Evolutionary conservation across 768 basidiomycete species (phyloP).

Genomic region (Tulasnella sp.): DNA sequence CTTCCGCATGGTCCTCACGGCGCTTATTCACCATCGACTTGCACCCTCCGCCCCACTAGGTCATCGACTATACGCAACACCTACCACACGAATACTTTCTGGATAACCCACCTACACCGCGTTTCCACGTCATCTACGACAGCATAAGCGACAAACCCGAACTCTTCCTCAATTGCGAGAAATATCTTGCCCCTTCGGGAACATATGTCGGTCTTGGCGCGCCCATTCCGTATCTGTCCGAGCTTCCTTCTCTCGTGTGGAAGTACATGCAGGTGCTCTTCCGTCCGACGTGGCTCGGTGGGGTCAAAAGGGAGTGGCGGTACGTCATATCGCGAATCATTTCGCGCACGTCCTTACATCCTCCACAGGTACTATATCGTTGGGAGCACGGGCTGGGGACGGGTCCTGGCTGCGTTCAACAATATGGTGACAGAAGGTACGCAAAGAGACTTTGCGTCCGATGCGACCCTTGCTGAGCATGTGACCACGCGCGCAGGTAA

Average conservation of each 20-base stretch:
- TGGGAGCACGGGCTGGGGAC: neutral
- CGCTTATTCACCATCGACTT: neutral
- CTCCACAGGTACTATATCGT: no score
- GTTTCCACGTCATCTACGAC: conserved; percentile 49
- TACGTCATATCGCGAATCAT: conserved; percentile 32
- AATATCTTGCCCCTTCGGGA: conserved; percentile 44
- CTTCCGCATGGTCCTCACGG: neutral
- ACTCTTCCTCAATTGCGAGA: conserved; percentile 38
- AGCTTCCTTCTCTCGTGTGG: conserved; percentile 15
- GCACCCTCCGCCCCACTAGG: conserved; percentile 26
- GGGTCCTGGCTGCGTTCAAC: conserved; percentile 25
- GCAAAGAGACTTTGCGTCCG: neutral
- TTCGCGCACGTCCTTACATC: no score
- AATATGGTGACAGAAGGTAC: conserved; percentile 32
- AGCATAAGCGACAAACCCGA: conserved; percentile 37
- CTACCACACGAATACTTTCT: conserved; percentile 38
- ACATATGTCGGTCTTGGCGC: conserved; percentile 41
- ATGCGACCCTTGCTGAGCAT: neutral
- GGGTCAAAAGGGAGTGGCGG: conserved; percentile 36
- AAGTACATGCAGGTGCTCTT: conserved; percentile 28
- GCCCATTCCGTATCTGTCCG: conserved; percentile 34
- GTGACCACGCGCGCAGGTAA: conserved; percentile 23
- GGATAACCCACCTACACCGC: conserved; percentile 35
- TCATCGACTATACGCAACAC: conserved; percentile 48
- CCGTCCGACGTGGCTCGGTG: conserved; percentile 42